These are phyloP conservation scores for Isabelozyma rhagii DNA, from an alignment of 805 yeast genomes.

Conservation along the genomic window DNA sequence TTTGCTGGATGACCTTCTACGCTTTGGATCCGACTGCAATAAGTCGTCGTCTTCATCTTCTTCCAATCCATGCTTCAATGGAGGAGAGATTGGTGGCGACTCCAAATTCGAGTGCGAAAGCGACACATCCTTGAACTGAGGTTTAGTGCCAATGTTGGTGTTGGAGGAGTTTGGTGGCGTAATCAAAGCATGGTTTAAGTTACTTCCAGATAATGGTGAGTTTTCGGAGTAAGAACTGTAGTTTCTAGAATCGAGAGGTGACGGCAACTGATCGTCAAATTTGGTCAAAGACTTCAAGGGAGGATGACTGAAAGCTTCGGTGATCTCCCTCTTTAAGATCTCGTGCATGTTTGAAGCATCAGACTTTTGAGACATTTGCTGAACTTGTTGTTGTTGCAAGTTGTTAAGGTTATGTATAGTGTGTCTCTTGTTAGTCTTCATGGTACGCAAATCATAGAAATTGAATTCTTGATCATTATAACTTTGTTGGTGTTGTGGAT, in stretches of 20 bases:
- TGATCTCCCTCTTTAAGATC: conserved; percentile 22
- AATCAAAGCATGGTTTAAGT: not conserved
- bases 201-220: not conserved
- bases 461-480: not conserved
- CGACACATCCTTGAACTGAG: not conserved
- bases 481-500: not conserved
- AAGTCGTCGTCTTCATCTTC: conserved; percentile 9
- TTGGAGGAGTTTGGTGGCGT: not conserved
- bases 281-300: conserved; percentile 11
- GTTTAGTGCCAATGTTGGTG: not conserved
- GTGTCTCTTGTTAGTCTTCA: conserved; percentile 14
- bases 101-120: not conserved
- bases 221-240: conserved; percentile 10
- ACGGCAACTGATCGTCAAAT: conserved; percentile 23
- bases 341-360: conserved; percentile 7
- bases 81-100: conserved; percentile 3
- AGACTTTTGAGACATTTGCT: not conserved
- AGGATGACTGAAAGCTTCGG: conserved; percentile 31
- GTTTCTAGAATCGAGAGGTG: conserved; percentile 32
- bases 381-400: conserved; percentile 3
- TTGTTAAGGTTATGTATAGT: conserved; percentile 1
- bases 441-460: conserved; percentile 28
- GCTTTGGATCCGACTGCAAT: conserved; percentile 12
- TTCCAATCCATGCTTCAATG: conserved; percentile 1
- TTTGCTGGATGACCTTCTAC: conserved; percentile 28